Base-by-base conservation (phyloP, 1,284 basidiomycete genomes). In the Macrocystidia cucumis region DNA sequence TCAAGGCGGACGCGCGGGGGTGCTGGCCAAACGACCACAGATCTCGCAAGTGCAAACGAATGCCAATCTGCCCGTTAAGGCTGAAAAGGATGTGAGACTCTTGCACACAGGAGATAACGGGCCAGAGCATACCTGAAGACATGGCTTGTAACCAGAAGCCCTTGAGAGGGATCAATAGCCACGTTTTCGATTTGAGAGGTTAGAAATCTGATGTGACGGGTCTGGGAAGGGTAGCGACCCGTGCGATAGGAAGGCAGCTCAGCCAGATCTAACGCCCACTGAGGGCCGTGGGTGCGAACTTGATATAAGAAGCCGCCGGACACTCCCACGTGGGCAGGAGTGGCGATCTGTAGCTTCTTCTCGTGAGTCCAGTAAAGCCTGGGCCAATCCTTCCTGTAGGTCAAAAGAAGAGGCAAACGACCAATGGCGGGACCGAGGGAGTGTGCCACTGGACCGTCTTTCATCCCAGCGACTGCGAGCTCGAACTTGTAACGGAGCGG, bases 191-290 rank as follows among this genome's bases (percentile, higher is more conserved):
- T 60, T 35, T 57, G 61, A 22, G 60, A 58, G 29, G 65, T 67
- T 47, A 48, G 54, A 31, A 67, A 71, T 40, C 63, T 64, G 41
- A 72, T 50, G 46, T 69, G 72, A 29, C 64, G 65, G 34, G 72
- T 63, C 34, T 61, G 57, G 35, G 65, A 51, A 32, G 65, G 63
- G 29, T 62, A 61, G 2, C 56, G 63, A 17, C 58, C 59, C 32
- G 60, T 67, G 35, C 73, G 64, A 47, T 58, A 66, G 29, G 74
- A 73, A 20, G 72, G 74, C 24, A 77, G 57, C 41, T 76, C 70
- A 37, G 64, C 57, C 39, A 77, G 54, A 34, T 72, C 65, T 32
- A 77, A 52, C 19, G 63, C 59, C 44, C 56, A 53, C 28, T 55
- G 55, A 34, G 50, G 49, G 42, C 56, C 59, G 41, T 69, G 63